Percentiles rank a stretch among this genome's conserved stretches.
phyloP scores from a whole-genome alignment of 1,139 yeast genomes.

The Citeromyces hawaiiensis region DNA sequence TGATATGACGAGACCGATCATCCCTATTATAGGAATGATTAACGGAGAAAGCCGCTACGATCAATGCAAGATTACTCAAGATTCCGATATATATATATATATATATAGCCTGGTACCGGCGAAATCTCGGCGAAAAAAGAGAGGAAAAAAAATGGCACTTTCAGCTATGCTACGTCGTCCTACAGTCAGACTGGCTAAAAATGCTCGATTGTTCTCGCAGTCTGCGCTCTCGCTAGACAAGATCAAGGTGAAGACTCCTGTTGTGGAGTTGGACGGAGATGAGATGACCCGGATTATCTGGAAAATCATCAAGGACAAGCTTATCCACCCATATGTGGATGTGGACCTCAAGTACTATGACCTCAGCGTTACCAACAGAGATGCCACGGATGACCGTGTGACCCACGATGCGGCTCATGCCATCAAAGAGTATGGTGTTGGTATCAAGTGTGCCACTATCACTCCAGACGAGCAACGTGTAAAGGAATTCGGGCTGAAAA shows the following conservation, averaged over 20 bases:
- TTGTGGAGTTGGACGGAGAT: conserved; percentile 78
- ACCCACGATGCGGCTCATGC: conserved; percentile 71
- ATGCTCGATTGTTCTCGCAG: conserved; percentile 5
- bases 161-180: conserved; percentile 3
- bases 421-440: conserved; percentile 64
- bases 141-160: conserved; percentile 1
- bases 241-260: conserved; percentile 56
- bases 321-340: conserved; percentile 59
- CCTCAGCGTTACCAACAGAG: conserved; percentile 59
- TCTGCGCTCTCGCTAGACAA: conserved; percentile 22
- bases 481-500: conserved; percentile 56
- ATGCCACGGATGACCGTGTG: conserved; percentile 57
- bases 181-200: neutral
- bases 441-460: conserved; percentile 77
- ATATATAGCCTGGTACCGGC: neutral
- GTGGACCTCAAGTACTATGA: conserved; percentile 68
- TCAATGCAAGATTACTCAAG: neutral
- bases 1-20: too few species aligned
- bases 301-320: conserved; percentile 58
- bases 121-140: neutral
- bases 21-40: too few species aligned
- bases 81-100: neutral
- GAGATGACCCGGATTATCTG: conserved; percentile 83
- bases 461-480: conserved; percentile 81
- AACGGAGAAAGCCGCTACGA: too few species aligned